These are phyloP conservation scores for Sporisorium scitamineum DNA, from an alignment of 1,284 basidiomycete species.

Conservation along the genomic window DNA sequence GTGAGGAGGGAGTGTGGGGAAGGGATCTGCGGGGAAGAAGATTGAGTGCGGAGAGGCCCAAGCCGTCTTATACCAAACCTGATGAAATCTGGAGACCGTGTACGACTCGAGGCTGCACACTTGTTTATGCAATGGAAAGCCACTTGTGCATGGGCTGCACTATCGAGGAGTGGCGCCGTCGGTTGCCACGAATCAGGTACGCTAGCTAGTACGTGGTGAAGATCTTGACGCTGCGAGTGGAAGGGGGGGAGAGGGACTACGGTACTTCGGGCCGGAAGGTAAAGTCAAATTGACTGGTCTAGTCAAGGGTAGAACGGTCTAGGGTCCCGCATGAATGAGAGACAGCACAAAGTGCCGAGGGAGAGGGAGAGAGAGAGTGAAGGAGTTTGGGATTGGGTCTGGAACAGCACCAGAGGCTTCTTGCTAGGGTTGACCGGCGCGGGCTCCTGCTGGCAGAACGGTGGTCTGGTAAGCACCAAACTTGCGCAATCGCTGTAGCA, in stretches of 20 bases:
- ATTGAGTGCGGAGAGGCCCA: neutral
- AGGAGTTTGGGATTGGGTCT: conserved; percentile 1
- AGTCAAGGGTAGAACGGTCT: neutral
- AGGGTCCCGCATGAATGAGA: conserved; percentile 1
- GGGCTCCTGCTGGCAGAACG: neutral
- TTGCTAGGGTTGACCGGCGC: neutral
- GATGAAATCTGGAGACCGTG: neutral
- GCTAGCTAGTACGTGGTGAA: neutral
- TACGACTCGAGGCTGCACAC: neutral
- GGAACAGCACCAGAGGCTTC: neutral
- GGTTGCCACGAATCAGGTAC: neutral
- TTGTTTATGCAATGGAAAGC: neutral
- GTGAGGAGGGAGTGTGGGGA: neutral
- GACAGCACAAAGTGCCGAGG: neutral
- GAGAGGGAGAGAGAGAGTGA: neutral
- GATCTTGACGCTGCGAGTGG: neutral
- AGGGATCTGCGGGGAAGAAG: neutral
- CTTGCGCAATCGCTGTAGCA: too few relatives aligned
- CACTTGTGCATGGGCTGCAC: neutral
- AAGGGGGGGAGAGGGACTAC: neutral
- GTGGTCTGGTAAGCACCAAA: too few relatives aligned
- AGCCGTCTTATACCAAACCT: conserved; percentile 11
- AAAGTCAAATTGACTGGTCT: neutral
- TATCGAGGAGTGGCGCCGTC: neutral
- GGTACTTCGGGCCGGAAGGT: conserved; percentile 4